phyloP scores from a whole-genome alignment of 345 rosid genomes.

The Camelina sativa region DNA sequence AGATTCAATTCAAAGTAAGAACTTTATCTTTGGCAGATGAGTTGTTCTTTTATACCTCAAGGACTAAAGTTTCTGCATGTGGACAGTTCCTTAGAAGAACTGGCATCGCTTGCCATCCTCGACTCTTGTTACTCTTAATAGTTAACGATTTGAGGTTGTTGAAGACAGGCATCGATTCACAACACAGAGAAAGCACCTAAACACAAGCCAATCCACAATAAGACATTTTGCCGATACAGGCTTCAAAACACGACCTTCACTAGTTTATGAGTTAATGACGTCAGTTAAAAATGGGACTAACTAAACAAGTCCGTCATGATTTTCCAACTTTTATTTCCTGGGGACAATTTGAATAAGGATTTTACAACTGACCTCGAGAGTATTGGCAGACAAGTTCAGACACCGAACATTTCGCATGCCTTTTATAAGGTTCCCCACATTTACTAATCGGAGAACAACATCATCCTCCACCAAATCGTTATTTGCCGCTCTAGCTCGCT shows the following conservation, averaged over 20 bases:
- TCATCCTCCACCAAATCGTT: neutral
- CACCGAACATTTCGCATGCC: slow-evolving; percentile 1
- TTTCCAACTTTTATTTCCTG: neutral
- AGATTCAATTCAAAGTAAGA: neutral
- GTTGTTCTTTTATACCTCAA: neutral
- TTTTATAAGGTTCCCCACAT: neutral
- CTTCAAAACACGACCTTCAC: neutral
- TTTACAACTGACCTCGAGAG: neutral
- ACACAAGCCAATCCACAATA: neutral
- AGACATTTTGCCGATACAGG: no score
- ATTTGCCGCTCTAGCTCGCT: neutral
- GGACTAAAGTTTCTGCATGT: neutral
- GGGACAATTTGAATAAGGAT: no score
- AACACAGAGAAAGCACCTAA: slow-evolving; percentile 5
- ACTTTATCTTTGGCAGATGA: neutral
- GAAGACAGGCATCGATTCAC: slow-evolving; percentile 2
- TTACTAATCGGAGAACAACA: neutral
- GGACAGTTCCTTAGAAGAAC: neutral
- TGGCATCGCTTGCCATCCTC: slow-evolving; percentile 21
- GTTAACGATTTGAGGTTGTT: neutral
- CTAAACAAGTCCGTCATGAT: neutral
- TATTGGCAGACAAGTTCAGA: neutral
- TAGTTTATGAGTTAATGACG: neutral
- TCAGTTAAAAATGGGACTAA: no score
- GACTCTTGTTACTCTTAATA: neutral